These are phyloP conservation scores for Quercus ilex DNA, from an alignment of 306 rosid genomes.

Conservation along the genomic window DNA sequence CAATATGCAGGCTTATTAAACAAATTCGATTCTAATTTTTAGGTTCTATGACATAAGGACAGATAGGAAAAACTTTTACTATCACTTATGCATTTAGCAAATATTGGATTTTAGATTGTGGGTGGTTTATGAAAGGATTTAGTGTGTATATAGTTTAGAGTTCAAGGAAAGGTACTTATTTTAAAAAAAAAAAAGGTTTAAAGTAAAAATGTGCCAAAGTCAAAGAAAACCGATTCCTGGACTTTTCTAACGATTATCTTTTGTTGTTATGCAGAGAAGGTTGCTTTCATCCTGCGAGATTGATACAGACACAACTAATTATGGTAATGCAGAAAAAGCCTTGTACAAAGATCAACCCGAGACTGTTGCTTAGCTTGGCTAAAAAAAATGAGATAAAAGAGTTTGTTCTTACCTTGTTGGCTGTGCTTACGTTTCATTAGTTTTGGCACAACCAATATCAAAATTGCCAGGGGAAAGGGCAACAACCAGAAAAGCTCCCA, in stretches of 20 bases:
- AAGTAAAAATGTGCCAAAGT: background rate
- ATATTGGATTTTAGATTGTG: background rate
- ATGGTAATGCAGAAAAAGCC: conserved; percentile 17
- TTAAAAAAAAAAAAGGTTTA: too few species aligned
- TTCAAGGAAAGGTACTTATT: background rate
- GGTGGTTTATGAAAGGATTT: background rate
- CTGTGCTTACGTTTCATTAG: background rate
- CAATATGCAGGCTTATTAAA: background rate
- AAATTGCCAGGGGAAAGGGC: background rate
- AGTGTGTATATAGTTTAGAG: background rate
- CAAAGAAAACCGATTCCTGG: background rate
- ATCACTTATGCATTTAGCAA: background rate
- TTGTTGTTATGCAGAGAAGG: conserved; percentile 50
- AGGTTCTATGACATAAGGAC: background rate
- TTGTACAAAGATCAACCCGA: conserved; percentile 25
- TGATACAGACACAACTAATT: conserved; percentile 32
- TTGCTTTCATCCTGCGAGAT: conserved; percentile 65
- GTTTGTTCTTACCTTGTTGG: background rate
- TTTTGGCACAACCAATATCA: background rate
- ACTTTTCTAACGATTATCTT: background rate
- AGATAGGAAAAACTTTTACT: background rate
- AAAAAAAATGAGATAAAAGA: background rate
- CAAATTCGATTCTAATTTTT: background rate
- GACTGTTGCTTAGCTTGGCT: conserved; percentile 32
- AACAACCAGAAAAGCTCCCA: conserved; percentile 18